Conservation (phyloP, 495 filamentous ascomycete species). For the Podospora australis region DNA sequence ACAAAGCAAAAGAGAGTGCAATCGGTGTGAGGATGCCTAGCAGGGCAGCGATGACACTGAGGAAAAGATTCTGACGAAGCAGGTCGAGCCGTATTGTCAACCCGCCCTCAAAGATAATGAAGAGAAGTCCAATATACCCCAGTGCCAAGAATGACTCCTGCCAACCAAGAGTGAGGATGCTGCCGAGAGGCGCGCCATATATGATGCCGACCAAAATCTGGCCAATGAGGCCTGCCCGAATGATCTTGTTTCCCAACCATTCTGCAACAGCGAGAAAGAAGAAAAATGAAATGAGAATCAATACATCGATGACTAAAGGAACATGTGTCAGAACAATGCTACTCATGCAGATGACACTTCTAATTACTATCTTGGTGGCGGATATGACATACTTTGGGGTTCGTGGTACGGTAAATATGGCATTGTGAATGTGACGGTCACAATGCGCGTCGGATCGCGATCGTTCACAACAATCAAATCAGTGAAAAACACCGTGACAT, state of each 20-base stretch:
- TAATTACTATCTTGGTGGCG: neutral
- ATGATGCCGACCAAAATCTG: constrained; percentile 67
- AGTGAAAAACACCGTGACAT: no score
- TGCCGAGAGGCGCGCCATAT: constrained; percentile 57
- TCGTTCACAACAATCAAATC: no score
- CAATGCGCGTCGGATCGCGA: no score
- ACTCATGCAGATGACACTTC: no score
- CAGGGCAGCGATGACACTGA: constrained; percentile 55
- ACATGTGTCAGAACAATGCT: no score
- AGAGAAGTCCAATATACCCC: constrained; percentile 70
- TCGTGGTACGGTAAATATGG: neutral
- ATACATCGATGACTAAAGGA: constrained; percentile 36
- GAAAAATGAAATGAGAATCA: constrained; percentile 58
- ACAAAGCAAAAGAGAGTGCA: constrained; percentile 58
- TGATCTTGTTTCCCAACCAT: constrained; percentile 49
- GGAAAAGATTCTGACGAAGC: constrained; percentile 52
- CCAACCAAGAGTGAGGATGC: constrained; percentile 41
- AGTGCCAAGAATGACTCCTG: constrained; percentile 57
- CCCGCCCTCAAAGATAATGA: constrained; percentile 72
- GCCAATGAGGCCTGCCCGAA: constrained; percentile 70
- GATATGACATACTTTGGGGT: neutral
- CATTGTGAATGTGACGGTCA: no score
- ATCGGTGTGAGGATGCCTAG: constrained; percentile 63
- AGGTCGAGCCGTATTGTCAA: constrained; percentile 55
- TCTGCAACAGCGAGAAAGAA: constrained; percentile 58